These are phyloP conservation scores for Aphanoascus verrucosus DNA, from an alignment of 2,329 filamentous ascomycete species.

Conservation along the genomic window DNA sequence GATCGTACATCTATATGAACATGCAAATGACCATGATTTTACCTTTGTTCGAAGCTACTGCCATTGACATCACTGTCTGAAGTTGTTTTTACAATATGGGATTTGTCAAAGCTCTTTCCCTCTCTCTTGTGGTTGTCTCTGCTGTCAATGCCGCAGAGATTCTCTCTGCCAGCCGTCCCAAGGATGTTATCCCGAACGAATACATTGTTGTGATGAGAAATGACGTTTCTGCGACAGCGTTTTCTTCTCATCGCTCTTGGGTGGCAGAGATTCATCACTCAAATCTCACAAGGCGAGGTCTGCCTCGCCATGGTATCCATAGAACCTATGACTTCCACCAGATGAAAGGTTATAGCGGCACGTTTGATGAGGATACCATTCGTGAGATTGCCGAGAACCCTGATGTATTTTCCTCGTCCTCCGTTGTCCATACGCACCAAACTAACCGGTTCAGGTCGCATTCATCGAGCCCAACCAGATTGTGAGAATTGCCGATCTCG, in stretches of 20 bases:
- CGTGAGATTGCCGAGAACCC: constrained; percentile 5
- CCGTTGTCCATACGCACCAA: not conserved
- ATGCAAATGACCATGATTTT: no score
- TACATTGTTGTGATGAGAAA: constrained; percentile 15
- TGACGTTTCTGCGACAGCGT: constrained; percentile 1
- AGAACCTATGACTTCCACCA: constrained; percentile 5
- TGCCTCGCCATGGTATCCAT: constrained; percentile 3
- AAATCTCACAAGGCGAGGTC: constrained; percentile 2
- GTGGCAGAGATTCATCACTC: constrained; percentile 6
- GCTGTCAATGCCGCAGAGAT: constrained; percentile 5
- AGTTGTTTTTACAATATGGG: constrained; percentile 2
- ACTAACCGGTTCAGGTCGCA: constrained; percentile 13
- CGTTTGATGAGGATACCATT: constrained; percentile 10
- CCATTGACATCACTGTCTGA: not conserved
- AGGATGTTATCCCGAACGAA: constrained; percentile 9
- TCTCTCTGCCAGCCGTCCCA: not conserved
- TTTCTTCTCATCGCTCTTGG: constrained; percentile 8
- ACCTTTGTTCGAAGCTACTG: no score
- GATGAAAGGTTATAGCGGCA: constrained; percentile 11
- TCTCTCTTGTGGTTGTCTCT: constrained; percentile 4
- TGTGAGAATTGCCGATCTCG: constrained; percentile 1
- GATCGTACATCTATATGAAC: no score
- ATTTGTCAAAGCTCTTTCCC: constrained; percentile 2
- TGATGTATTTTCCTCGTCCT: constrained; percentile 3
- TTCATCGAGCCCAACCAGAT: constrained; percentile 14